phyloP scores from a whole-genome alignment of 1,139 yeast genomes.

The Suhomyces terraborum region DNA sequence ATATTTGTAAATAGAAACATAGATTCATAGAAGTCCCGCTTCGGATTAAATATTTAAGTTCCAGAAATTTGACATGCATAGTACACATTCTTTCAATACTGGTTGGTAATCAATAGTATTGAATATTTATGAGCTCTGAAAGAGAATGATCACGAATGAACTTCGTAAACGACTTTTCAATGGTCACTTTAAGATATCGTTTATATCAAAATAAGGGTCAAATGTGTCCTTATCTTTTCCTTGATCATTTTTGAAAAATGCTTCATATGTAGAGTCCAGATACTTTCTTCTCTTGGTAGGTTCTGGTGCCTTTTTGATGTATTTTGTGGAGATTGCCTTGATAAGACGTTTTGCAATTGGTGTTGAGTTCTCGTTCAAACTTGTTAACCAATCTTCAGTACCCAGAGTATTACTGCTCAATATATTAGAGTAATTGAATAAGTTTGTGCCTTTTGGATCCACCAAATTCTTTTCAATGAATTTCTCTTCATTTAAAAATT shows the following conservation, averaged over 20 bases:
- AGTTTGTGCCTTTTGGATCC: conserved; percentile 23
- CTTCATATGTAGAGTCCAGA: conserved; percentile 14
- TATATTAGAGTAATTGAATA: conserved; percentile 36
- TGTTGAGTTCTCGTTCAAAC: conserved; percentile 17
- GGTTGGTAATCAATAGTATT: no score
- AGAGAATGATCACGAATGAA: no score
- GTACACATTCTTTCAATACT: no score
- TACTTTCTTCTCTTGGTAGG: conserved; percentile 18
- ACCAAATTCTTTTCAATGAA: conserved; percentile 34
- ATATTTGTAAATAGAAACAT: conserved; percentile 1
- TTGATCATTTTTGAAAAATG: conserved; percentile 16
- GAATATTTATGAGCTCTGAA: no score
- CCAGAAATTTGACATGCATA: conserved; percentile 42
- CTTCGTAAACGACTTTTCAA: no score
- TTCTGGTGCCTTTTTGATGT: conserved; percentile 20
- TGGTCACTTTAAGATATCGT: conserved; percentile 20
- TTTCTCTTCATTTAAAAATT: conserved; percentile 24
- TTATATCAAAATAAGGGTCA: conserved; percentile 38
- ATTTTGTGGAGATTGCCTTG: conserved; percentile 22
- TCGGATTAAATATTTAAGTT: conserved; percentile 47
- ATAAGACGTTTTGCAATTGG: conserved; percentile 24
- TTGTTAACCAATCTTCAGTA: conserved; percentile 22
- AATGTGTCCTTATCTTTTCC: conserved; percentile 18
- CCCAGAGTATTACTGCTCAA: conserved; percentile 22
- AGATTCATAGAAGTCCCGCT: conserved; percentile 3